Percentiles rank a stretch among this genome's conserved stretches.
Evolutionary conservation across 148 eudicot species (phyloP).

Genomic region (Rhododendron griersonianum): DNA sequence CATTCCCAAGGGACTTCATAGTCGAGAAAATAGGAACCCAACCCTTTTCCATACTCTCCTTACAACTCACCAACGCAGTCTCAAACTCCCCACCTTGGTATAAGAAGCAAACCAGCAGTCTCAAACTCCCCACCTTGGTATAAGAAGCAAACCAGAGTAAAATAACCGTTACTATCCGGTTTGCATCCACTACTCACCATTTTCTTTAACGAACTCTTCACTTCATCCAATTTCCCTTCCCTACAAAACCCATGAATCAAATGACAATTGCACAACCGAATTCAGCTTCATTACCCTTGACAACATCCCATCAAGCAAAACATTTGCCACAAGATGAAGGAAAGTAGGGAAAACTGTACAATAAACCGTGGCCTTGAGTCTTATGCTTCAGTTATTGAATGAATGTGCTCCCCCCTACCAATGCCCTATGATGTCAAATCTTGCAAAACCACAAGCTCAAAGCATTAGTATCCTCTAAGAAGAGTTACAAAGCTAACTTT

Average conservation of each 20-base stretch:
- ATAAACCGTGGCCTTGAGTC: not conserved
- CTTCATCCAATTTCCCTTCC: constrained; percentile 71
- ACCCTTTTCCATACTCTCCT: constrained; percentile 53
- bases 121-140: constrained; percentile 63
- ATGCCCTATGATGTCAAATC: not conserved
- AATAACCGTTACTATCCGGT: constrained; percentile 52
- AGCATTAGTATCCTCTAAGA: not conserved
- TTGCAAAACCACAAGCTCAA: constrained; percentile 3
- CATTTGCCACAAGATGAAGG: constrained; percentile 25
- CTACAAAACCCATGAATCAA: constrained; percentile 73
- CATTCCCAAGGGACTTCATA: constrained; percentile 72
- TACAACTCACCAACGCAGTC: constrained; percentile 44
- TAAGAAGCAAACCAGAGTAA: constrained; percentile 56
- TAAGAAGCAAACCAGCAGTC: constrained; percentile 50
- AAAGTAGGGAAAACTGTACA: not conserved
- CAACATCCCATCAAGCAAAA: constrained; percentile 63
- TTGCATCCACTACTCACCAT: constrained; percentile 42
- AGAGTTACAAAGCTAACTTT: not conserved
- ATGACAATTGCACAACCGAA: constrained; percentile 21
- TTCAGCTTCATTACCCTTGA: constrained; percentile 57
- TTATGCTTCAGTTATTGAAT: not conserved
- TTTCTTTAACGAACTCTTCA: constrained; percentile 45
- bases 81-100: constrained; percentile 63
- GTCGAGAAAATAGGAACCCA: constrained; percentile 69
- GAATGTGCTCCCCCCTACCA: not conserved